Evolutionary conservation across 805 yeast genomes (phyloP), one percentile per base, ranked within the genome.

Genomic region (Yarrowia bubula): DNA sequence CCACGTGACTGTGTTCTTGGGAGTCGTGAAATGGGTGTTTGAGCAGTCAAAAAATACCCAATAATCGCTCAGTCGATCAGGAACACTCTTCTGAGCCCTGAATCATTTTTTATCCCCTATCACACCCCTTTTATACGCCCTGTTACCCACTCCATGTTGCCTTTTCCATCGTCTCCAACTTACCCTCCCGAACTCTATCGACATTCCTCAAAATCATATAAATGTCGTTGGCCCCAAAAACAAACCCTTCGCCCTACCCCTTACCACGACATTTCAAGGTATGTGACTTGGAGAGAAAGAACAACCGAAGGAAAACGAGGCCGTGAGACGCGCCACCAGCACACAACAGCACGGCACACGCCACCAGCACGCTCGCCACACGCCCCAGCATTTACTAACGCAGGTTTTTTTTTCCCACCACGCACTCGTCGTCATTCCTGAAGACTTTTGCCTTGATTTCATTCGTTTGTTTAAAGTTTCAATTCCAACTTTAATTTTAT

Each of bases 231-330:
- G 31, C 42, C 61, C 61, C 61, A 55, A 55, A 41, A 41, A 39
- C 37, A 33, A 58, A 58, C 64, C 64, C 64, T 58, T 58, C 51
- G 64, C 64, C 64, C 64, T 58, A 58, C 64, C 64, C 64, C 64
- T 58, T 58, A 58, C 64, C 64, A 58, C 64, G 51, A 58, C 61
- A 55, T 55, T 55, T 55, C 61, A 55, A 55, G 61, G 61, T 55
- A 55, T 55, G 61, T 39, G 58, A 35, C 4, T 17, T 15, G 47
- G 31, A 55, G 61, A 37, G 47, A 17, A 47, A 15, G 22, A 13
- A 39, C 28, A 31, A 22, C 14, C 8, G 33, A 32, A 10, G 14
- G 8, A 37, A n/a, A 14, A 13, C 28, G 22, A 7, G 43, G 1
- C 15, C 10, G 10, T 13, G n/a, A 10, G 10, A 35, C 14, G 13